Conservation (phyloP, 306 rosid species). For the Luffa aegyptiaca region DNA sequence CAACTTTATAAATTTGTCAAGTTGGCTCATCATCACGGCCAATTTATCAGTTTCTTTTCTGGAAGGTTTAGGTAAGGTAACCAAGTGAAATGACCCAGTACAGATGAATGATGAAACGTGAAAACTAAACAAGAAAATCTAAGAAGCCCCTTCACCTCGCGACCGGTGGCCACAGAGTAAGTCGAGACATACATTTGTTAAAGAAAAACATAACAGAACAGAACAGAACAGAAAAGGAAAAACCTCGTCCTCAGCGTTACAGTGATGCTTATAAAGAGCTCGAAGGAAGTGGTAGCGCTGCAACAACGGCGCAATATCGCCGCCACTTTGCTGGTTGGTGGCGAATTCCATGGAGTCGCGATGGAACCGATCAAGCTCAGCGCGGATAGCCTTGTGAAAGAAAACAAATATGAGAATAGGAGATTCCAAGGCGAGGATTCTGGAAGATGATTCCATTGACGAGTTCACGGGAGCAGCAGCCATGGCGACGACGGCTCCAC, state of each 20-base stretch:
- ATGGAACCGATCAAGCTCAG: slow-evolving; percentile 80
- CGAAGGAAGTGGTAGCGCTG: slow-evolving; percentile 71
- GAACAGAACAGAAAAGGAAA: slow-evolving; percentile 12
- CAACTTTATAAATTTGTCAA: background rate
- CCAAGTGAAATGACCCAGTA: background rate
- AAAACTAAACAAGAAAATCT: background rate
- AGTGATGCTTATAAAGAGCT: slow-evolving; percentile 78
- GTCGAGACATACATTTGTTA: background rate
- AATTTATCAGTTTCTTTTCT: background rate
- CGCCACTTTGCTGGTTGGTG: slow-evolving; percentile 33
- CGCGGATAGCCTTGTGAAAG: slow-evolving; percentile 82
- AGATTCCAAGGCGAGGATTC: slow-evolving; percentile 37
- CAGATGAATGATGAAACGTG: background rate
- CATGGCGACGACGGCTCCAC: slow-evolving; percentile 62
- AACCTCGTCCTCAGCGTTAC: slow-evolving; percentile 97
- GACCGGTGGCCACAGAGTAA: background rate
- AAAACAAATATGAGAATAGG: slow-evolving; percentile 80
- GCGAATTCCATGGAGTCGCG: slow-evolving; percentile 73
- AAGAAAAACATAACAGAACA: background rate
- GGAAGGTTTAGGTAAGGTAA: background rate
- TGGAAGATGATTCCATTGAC: slow-evolving; percentile 25
- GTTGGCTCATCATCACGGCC: background rate
- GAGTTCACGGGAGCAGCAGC: slow-evolving; percentile 36
- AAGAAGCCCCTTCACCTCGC: background rate
- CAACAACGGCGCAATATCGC: slow-evolving; percentile 54